Base-by-base conservation (phyloP, 495 filamentous ascomycete genomes). In the Hypoxylon rickii region DNA sequence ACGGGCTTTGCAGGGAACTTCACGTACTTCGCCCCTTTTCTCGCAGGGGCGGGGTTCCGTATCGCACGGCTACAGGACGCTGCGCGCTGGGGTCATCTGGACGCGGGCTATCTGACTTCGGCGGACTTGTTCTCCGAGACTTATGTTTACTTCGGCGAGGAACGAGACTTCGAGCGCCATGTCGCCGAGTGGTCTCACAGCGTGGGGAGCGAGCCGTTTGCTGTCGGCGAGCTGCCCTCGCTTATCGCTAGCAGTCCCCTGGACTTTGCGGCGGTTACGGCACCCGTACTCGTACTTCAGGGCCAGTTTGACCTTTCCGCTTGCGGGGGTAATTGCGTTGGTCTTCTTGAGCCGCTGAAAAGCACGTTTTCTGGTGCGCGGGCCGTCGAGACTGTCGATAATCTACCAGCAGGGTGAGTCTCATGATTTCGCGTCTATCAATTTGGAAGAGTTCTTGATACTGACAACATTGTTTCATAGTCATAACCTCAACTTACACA, bases 401-500 rank as follows among this genome's bases (percentile, higher is more conserved):
- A 65, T 44, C 39, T 65, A 5, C 57, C 62, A 7, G 43, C 62
- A 7, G 62, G 62, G 62, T 61, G 33, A 61, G 62, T 57, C 33
- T 11, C 15, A 13, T 33, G 13, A 24, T 44, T 19, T 29, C 37
- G 3, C 7, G 2, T 15, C 13, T 34, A 17, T 20, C 15, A 7
- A 15, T 4, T 41, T 1, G 22, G n/a, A n/a, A n/a, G n/a, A n/a
- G n/a, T 16, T 10, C 26, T 16, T 29, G 24, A 41, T 7, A 45
- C 33, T 22, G 34, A n/a, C 36, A n/a, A n/a, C n/a, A n/a, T 22
- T 8, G 0, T 10, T 51, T 18, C 3, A 10, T 32, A 67, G 61
- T 4, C 64, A 67, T 19, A 65, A 65, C 10, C 56, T 67, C 11
- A 67, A 67, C 46, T 34, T 67, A 11, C 64, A 65, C 40, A 65